These are phyloP conservation scores for Oleoguttula mirabilis DNA, from an alignment of 495 filamentous ascomycete genomes.

Conservation along the genomic window DNA sequence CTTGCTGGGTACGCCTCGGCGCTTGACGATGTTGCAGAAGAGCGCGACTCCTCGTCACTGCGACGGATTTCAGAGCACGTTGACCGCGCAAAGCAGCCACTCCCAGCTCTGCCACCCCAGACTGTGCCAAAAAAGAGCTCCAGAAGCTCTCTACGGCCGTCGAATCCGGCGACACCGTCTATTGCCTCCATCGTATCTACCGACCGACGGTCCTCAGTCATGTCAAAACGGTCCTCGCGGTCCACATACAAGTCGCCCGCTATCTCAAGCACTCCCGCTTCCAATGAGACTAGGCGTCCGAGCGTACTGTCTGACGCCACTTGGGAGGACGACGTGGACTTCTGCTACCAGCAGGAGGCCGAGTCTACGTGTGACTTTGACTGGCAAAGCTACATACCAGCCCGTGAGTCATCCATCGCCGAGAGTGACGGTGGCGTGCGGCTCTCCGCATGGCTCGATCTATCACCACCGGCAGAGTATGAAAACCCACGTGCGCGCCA, in stretches of 20 bases:
- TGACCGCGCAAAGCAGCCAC: conserved; percentile 7
- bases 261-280: not conserved
- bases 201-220: not conserved
- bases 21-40: not conserved
- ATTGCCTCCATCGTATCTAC: not conserved
- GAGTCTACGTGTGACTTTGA: conserved; percentile 87
- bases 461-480: not conserved
- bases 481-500: not conserved
- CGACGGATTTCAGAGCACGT: not conserved
- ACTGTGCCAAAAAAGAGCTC: not conserved
- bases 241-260: conserved; percentile 3
- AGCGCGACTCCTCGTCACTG: not conserved
- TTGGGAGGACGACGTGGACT: conserved; percentile 95
- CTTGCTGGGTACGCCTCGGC: not conserved
- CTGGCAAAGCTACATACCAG: conserved; percentile 44
- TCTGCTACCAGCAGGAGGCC: conserved; percentile 80
- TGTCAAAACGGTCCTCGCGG: conserved; percentile 1
- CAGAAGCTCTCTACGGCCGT: not conserved
- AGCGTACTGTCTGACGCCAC: conserved; percentile 41
- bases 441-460: conserved; percentile 5
- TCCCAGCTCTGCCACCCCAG: conserved; percentile 5
- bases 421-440: conserved; percentile 10
- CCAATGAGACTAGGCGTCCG: conserved; percentile 19
- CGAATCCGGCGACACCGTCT: no score
- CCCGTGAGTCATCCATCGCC: conserved; percentile 4